Base-by-base conservation (phyloP, 2,329 filamentous ascomycete species). In the Didymella lethalis region DNA sequence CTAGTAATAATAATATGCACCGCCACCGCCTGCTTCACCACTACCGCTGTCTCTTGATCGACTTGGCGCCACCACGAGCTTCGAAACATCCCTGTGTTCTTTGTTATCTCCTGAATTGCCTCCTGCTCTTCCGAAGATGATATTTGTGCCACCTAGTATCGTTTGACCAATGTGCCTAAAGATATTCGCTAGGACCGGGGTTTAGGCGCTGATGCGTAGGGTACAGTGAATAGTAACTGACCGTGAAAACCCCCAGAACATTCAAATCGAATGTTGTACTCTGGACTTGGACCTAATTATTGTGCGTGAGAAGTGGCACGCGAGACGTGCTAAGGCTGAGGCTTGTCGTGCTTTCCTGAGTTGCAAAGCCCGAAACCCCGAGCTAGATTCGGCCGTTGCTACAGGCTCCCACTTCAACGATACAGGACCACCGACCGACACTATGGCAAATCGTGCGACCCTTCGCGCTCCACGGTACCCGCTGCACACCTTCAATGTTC, bases 401-500 rank as follows among this genome's bases (percentile, higher is more conserved):
- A 31, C 16, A n/a, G 38, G 28, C 36, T 20, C 38, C n/a, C 28
- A 18, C 32, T 36, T 36, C 28, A 41, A 31, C 23, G 31, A n/a
- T 23, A 31, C 18, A 47, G 25, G 11, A 23, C 11, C 6, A 38
- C 25, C 49, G 34, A 29, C 40, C 29, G 46, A 46, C 40, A 46
- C 31, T 4, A 49, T 16, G 25, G 32, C 38, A 25, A n/a, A 31
- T 23, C 14, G 8, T 38, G 36, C 29, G 20, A 31, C 12, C 12
- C 28, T 20, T 49, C 53, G 45, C 45, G 29, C 11, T 45, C 38
- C 53, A 31, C 46, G 53, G 53, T 29, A 31, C n/a, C 53, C 53
- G 38, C 29, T n/a, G 4, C 23, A 31, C 4, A 11, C 14, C 20
- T 18, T 16, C 1, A 8, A 31, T 2, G 14, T 31, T 11, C 38